Evolutionary conservation across 2,329 filamentous ascomycete genomes (phyloP).

Genomic region (Trichoderma citrinoviride): DNA sequence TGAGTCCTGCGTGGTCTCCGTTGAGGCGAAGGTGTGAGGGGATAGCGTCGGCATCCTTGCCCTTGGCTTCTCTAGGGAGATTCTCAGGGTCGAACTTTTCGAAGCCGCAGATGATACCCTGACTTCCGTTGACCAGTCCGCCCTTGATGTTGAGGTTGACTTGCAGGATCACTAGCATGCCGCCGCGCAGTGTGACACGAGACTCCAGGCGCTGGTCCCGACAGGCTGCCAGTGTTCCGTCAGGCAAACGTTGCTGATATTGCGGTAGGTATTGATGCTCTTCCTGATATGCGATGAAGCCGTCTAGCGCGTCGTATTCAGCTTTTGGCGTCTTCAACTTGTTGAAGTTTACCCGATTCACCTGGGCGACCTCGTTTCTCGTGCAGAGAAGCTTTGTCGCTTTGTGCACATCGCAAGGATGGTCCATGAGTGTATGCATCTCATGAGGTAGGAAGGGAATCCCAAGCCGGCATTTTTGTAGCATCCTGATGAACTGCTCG

Average conservation of each 20-base stretch:
- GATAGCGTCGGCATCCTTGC: not conserved
- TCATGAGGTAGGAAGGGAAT: conserved; percentile 2
- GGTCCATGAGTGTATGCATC: conserved; percentile 1
- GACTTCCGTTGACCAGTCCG: conserved; percentile 31
- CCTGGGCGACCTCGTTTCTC: not conserved
- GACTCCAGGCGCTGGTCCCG: conserved; percentile 25
- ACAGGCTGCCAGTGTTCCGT: conserved; percentile 23
- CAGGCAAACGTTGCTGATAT: not conserved
- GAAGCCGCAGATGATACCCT: conserved; percentile 29
- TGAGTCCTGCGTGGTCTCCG: not conserved
- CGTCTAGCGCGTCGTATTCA: conserved; percentile 9
- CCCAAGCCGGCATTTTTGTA: conserved; percentile 18
- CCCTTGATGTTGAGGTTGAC: conserved; percentile 26
- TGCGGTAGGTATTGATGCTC: not conserved
- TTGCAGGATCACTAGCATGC: conserved; percentile 29
- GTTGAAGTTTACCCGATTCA: not conserved
- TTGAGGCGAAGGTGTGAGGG: not conserved
- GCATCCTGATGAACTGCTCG: conserved; percentile 21
- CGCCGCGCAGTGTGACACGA: conserved; percentile 19
- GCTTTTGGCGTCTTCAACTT: not conserved
- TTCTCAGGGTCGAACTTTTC: conserved; percentile 18
- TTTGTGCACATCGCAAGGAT: conserved; percentile 16
- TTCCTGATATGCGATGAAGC: not conserved
- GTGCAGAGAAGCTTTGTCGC: conserved; percentile 17
- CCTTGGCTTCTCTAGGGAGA: not conserved